Conservation (phyloP, 805 yeast genomes). For the Metschnikowia anglica region DNA sequence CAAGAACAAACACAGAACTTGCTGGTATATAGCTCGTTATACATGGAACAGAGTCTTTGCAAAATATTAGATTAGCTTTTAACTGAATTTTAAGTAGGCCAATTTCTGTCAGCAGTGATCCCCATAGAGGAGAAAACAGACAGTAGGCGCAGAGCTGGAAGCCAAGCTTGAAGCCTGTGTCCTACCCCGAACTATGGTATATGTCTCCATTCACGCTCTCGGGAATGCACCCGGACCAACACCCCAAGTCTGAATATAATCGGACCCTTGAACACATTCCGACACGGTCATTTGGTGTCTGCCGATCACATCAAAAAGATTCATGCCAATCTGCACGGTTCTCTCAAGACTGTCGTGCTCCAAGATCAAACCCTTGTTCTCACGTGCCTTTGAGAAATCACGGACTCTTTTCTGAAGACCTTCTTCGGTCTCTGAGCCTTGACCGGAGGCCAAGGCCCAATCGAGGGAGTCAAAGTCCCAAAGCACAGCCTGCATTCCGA, state of each 20-base stretch:
- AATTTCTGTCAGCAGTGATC: no score
- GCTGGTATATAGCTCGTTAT: no score
- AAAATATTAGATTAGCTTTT: no score
- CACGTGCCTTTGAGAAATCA: constrained; percentile 43
- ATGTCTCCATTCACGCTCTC: no score
- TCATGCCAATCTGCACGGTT: constrained; percentile 70
- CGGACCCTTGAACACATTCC: constrained; percentile 67
- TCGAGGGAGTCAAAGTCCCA: constrained; percentile 94
- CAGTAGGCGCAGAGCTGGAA: no score
- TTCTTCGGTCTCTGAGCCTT: constrained; percentile 48
- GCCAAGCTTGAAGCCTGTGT: no score
- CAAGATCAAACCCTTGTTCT: constrained; percentile 61
- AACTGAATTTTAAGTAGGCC: no score
- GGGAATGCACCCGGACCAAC: constrained; percentile 4
- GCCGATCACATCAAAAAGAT: constrained; percentile 47
- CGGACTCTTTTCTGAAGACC: constrained; percentile 57
- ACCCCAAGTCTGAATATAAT: constrained; percentile 50
- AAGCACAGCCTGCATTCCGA: constrained; percentile 82
- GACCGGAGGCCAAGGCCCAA: constrained; percentile 58
- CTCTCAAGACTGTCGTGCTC: constrained; percentile 77
- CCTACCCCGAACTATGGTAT: no score
- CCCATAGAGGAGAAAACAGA: no score
- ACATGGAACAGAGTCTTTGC: no score
- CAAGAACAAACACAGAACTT: no score
- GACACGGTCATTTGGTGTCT: constrained; percentile 71